These are phyloP conservation scores for Spizellomyces punctatus DNA, from an alignment of 192 early-diverging fungal species.

Conservation along the genomic window DNA sequence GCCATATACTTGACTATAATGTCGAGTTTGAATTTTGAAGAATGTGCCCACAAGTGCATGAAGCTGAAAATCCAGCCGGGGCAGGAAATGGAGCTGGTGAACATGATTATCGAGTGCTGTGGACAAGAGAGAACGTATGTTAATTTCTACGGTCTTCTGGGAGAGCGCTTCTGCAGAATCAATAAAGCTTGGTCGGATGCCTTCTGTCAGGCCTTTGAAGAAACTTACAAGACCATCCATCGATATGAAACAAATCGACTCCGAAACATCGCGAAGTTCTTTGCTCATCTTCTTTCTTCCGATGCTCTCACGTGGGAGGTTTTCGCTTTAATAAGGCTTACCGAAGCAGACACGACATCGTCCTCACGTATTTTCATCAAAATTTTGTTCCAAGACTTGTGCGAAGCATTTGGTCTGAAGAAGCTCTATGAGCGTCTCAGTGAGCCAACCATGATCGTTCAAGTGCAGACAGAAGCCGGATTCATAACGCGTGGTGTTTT, in stretches of 20 bases:
- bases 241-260: constrained; percentile 90
- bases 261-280: constrained; percentile 91
- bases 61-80: constrained; percentile 80
- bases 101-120: constrained; percentile 98
- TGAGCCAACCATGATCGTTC: constrained; percentile 64
- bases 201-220: constrained; percentile 77
- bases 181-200: constrained; percentile 75
- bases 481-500: constrained; percentile 64
- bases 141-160: constrained; percentile 90
- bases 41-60: constrained; percentile 93
- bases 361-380: constrained; percentile 97
- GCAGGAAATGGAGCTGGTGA: constrained; percentile 88
- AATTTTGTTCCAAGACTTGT: constrained; percentile 89
- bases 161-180: constrained; percentile 89
- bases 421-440: constrained; percentile 69
- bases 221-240: constrained; percentile 90
- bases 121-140: constrained; percentile 94
- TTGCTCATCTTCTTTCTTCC: constrained; percentile 82
- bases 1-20: constrained; percentile 96
- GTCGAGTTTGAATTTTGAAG: constrained; percentile 94
- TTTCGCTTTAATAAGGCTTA: constrained; percentile 76
- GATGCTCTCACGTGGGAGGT: constrained; percentile 86
- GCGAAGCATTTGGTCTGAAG: constrained; percentile 79
- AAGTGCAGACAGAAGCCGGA: constrained; percentile 45
- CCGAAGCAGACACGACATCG: constrained; percentile 94